These are phyloP conservation scores for Penicillium hordei DNA, from an alignment of 2,329 filamentous ascomycete genomes.

Conservation along the genomic window DNA sequence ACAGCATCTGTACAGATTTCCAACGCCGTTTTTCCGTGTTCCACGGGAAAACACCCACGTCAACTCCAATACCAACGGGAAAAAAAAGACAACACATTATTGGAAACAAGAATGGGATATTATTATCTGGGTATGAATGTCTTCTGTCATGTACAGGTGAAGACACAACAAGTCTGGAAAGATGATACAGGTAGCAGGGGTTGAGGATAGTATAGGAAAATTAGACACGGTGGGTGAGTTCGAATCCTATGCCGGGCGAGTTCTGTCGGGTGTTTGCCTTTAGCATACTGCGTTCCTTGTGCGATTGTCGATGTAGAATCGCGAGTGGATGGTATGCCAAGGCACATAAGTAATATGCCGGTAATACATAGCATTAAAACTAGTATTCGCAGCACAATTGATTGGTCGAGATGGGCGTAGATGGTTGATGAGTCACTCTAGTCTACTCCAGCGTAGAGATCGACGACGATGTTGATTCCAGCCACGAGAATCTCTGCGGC, in stretches of 20 bases:
- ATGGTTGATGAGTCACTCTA: slow-evolving; percentile 28
- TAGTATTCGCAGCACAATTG: background rate
- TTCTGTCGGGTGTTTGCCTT: background rate
- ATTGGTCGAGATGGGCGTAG: background rate
- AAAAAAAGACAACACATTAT: slow-evolving; percentile 6
- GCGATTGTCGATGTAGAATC: background rate
- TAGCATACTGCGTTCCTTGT: background rate
- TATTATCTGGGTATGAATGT: slow-evolving; percentile 2
- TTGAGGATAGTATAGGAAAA: background rate
- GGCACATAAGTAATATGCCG: background rate
- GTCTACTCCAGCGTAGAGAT: slow-evolving; percentile 73
- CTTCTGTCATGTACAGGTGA: slow-evolving; percentile 15
- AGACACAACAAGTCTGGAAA: background rate
- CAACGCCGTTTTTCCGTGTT: background rate
- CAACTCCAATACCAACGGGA: slow-evolving; percentile 16
- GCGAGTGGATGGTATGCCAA: background rate
- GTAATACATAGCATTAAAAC: background rate
- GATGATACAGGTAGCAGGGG: background rate
- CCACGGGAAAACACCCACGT: background rate
- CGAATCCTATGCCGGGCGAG: background rate
- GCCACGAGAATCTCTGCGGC: slow-evolving; percentile 93
- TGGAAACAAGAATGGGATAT: slow-evolving; percentile 12
- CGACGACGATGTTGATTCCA: slow-evolving; percentile 90
- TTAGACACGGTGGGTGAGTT: background rate
- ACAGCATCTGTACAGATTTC: slow-evolving; percentile 3